These are phyloP conservation scores for Austropuccinia psidii DNA, from an alignment of 1,284 basidiomycete genomes.

Conservation along the genomic window DNA sequence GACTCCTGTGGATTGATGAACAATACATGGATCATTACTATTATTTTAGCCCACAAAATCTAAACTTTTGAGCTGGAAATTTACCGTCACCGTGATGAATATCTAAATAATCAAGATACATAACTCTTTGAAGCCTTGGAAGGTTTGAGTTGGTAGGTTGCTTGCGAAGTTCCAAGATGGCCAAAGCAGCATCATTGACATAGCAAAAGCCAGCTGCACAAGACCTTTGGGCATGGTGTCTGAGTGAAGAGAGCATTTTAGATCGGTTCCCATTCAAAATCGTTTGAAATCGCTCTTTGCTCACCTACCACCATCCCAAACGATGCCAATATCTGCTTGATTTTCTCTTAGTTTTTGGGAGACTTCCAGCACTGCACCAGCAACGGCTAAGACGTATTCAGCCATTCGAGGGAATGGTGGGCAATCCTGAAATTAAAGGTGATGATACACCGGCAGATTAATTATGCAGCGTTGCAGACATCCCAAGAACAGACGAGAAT, in stretches of 20 bases:
- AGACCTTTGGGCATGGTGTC: constrained; percentile 67
- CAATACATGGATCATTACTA: constrained; percentile 53
- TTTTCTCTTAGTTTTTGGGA: constrained; percentile 57
- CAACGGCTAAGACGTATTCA: constrained; percentile 63
- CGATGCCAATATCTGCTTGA: constrained; percentile 60
- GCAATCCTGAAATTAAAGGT: constrained; percentile 59
- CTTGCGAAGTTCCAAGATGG: constrained; percentile 51
- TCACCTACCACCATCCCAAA: constrained; percentile 68
- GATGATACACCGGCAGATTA: background rate
- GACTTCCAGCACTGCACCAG: constrained; percentile 67
- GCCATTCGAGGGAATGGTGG: constrained; percentile 64
- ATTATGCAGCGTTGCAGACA: background rate
- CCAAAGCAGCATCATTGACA: constrained; percentile 77
- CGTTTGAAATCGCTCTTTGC: constrained; percentile 52
- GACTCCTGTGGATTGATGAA: background rate
- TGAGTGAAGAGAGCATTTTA: constrained; percentile 41
- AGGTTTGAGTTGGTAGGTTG: constrained; percentile 6
- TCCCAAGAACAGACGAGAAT: background rate
- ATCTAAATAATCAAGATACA: constrained; percentile 80
- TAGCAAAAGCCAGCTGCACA: constrained; percentile 85
- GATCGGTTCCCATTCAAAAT: background rate
- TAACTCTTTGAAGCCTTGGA: constrained; percentile 57
- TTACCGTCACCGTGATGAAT: constrained; percentile 86
- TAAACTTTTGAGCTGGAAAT: constrained; percentile 55
- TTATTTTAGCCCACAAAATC: constrained; percentile 69